Percentiles rank a stretch among this genome's conserved stretches.
Evolutionary conservation across 805 yeast genomes (phyloP).

Genomic region (Martiniozyma abietophila): DNA sequence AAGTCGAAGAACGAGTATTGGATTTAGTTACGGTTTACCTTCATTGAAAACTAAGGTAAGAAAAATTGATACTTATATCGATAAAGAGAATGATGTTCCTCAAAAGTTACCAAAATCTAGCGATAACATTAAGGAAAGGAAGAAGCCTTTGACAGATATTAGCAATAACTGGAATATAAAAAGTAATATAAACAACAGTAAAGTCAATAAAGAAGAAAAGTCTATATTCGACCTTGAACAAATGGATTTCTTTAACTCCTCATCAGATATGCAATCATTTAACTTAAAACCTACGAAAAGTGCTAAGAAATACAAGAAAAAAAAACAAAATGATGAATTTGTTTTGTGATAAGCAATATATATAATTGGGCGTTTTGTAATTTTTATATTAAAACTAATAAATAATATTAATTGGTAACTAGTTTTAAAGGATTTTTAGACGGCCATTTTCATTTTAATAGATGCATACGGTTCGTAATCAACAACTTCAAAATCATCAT

Average conservation of each 20-base stretch:
- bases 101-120: no score
- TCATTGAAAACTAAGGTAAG: slow-evolving; percentile 29
- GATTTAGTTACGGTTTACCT: slow-evolving; percentile 63
- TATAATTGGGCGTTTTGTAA: background rate
- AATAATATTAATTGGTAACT: background rate
- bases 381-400: background rate
- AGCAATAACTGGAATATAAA: no score
- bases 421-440: slow-evolving; percentile 41
- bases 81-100: slow-evolving; percentile 12
- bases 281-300: slow-evolving; percentile 1
- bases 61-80: slow-evolving; percentile 8
- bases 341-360: slow-evolving; percentile 1
- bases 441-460: slow-evolving; percentile 97
- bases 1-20: slow-evolving; percentile 48
- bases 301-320: slow-evolving; percentile 1
- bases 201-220: slow-evolving; percentile 4
- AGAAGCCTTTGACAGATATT: no score
- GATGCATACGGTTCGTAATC: slow-evolving; percentile 75
- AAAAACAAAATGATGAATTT: slow-evolving; percentile 3
- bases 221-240: slow-evolving; percentile 7
- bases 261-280: background rate
- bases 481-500: slow-evolving; percentile 76
- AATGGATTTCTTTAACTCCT: slow-evolving; percentile 3
- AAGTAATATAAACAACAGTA: no score
- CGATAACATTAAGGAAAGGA: no score